Evolutionary conservation across 192 early-diverging fungal genomes (phyloP).

Genomic region (Mortierella claussenii): DNA sequence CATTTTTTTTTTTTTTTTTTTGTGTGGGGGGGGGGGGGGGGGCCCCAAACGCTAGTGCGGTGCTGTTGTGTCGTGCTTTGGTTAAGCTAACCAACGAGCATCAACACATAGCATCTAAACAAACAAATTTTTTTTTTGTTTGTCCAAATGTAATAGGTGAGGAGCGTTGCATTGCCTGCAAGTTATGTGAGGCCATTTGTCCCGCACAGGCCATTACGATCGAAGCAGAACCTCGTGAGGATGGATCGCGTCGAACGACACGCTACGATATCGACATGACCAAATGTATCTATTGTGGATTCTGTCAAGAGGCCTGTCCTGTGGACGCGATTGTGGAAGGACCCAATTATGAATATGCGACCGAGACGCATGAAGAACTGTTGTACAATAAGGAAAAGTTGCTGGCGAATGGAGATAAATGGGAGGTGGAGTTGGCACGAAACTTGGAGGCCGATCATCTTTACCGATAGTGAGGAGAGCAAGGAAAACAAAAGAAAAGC

Average conservation of each 20-base stretch:
- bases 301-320: constrained; percentile 97
- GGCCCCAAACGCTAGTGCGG: no score
- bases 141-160: constrained; percentile 82
- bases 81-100: no score
- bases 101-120: no score
- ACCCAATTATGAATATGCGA: constrained; percentile 96
- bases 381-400: constrained; percentile 99
- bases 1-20: no score
- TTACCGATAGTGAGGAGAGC: no score
- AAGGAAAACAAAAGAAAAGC: no score
- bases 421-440: constrained; percentile 92
- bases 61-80: no score
- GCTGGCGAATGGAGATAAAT: constrained; percentile 96
- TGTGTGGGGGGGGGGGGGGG: no score
- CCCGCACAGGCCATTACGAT: constrained; percentile 99
- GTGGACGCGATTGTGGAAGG: constrained; percentile 99
- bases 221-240: constrained; percentile 95
- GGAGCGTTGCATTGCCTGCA: constrained; percentile 99
- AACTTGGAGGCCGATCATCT: constrained; percentile 71
- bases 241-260: constrained; percentile 93
- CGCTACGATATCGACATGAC: constrained; percentile 99
- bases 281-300: constrained; percentile 97
- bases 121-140: no score
- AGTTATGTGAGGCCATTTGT: constrained; percentile 97
- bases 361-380: constrained; percentile 97